Evolutionary conservation across 192 early-diverging fungal genomes (phyloP), one percentile per base, ranked within the genome.

Genomic region (Linnemannia exigua): DNA sequence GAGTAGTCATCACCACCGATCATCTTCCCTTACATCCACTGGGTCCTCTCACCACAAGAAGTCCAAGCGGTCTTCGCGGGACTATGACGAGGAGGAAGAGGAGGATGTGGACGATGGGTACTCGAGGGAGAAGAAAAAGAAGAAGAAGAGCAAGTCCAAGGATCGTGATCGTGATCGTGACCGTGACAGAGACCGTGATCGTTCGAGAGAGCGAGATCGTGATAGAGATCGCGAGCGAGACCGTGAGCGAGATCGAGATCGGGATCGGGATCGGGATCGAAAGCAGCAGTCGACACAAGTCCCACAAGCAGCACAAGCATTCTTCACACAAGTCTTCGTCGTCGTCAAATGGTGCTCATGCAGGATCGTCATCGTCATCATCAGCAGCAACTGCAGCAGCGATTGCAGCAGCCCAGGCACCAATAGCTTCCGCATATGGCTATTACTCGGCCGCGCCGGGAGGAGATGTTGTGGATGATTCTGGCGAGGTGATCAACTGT

Each of bases 401-500:
- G 9, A 44, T 44, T 44, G 41, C 41, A 44, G 41, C 41, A 35
- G 44, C 50, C 33, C 44, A 19, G 38, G 50, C 36, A 70, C 68
- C 68, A n/a, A 33, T 50, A 38, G 7, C 66, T 19, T n/a, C 76
- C 25, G 68, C 77, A 12, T 73, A 73, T 51, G 25, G 50, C 31
- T 63, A 63, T 22, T 75, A 71, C 74, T 52, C 70, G 25, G 74
- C 46, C 5, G 63, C n/a, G 71, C 14, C 71, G 22, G 36, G 50
- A 63, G 44, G 50, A 63, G 44, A 28, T 31, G 68, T 1, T 25
- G 38, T 70, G 25, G 67, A 61, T 14, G 76, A 58, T 22, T 36
- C 83, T 15, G 72, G 50, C 7, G 92, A 93, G 68, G 70, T 88
- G 1, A 92, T 91, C 67, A 82, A 90, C 52, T 93, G 92, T 73